Evolutionary conservation across 345 rosid species (phyloP).

Genomic region (Cardiospermum halicacabum): DNA sequence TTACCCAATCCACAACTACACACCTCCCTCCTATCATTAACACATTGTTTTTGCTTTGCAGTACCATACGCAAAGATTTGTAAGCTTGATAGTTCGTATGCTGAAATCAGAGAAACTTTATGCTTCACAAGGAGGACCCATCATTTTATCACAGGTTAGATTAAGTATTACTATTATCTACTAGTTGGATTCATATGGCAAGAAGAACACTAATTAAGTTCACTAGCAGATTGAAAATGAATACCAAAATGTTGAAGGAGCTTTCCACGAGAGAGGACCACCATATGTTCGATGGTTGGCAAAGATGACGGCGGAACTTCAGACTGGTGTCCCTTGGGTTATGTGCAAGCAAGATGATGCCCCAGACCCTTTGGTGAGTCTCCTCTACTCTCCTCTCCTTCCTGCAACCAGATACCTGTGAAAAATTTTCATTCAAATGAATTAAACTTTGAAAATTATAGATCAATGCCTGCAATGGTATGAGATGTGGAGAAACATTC

Average conservation of each 20-base stretch:
- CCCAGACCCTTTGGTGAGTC: slow-evolving; percentile 62
- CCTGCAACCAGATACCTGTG: background rate
- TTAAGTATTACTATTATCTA: background rate
- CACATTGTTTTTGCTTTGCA: slow-evolving; percentile 14
- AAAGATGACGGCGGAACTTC: slow-evolving; percentile 48
- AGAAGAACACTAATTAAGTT: background rate
- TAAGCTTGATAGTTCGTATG: slow-evolving; percentile 38
- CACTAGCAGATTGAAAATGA: slow-evolving; percentile 72
- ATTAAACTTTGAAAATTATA: slow-evolving; percentile 12
- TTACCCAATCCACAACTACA: background rate
- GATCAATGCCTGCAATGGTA: slow-evolving; percentile 84
- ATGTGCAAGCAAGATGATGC: slow-evolving; percentile 89
- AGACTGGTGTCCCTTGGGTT: slow-evolving; percentile 80
- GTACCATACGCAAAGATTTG: slow-evolving; percentile 47
- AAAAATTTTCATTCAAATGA: background rate
- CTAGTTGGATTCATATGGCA: background rate
- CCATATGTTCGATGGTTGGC: slow-evolving; percentile 71
- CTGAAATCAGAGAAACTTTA: slow-evolving; percentile 47
- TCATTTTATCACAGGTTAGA: slow-evolving; percentile 61
- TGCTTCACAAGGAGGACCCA: slow-evolving; percentile 77
- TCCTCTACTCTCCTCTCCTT: background rate
- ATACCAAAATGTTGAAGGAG: slow-evolving; percentile 47
- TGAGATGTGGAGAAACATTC: slow-evolving; percentile 63
- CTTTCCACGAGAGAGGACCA: slow-evolving; percentile 41
- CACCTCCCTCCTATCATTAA: background rate